phyloP scores from a whole-genome alignment of 2,329 filamentous ascomycete genomes.

The Periglandula ipomoeae region DNA sequence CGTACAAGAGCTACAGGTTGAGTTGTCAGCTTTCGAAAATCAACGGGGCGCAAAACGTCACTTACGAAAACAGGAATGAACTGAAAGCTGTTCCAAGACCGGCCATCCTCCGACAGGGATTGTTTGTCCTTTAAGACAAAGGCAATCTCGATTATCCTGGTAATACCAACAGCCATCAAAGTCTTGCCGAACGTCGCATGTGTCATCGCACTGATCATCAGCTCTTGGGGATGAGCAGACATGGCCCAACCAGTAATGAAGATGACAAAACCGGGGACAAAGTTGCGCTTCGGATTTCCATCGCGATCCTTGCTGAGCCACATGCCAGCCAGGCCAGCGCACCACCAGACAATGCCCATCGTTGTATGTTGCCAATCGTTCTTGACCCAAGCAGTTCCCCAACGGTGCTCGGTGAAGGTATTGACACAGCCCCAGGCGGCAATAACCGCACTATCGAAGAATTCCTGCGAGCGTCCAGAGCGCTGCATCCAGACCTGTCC shows the following conservation, averaged over 20 bases:
- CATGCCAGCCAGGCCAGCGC: conserved; percentile 78
- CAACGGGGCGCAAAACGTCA: conserved; percentile 14
- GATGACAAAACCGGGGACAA: conserved; percentile 86
- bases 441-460: conserved; percentile 88
- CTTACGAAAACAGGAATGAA: conserved; percentile 48
- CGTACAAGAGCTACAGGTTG: conserved; percentile 63
- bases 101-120: conserved; percentile 56
- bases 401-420: conserved; percentile 94
- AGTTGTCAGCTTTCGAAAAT: neutral
- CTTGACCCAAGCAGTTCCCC: conserved; percentile 79
- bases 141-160: conserved; percentile 81
- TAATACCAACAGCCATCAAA: conserved; percentile 78
- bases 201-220: conserved; percentile 78
- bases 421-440: conserved; percentile 95
- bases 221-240: conserved; percentile 78
- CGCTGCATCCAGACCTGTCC: conserved; percentile 80
- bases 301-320: conserved; percentile 83
- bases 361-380: conserved; percentile 97
- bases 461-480: conserved; percentile 84
- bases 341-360: conserved; percentile 99
- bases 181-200: conserved; percentile 91
- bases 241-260: conserved; percentile 92
- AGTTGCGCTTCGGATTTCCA: conserved; percentile 81
- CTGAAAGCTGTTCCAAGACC: conserved; percentile 55
- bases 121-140: conserved; percentile 73